Evolutionary conservation across 441 rosid genomes (phyloP), one percentile per base, ranked within the genome.

Genomic region (Oxalis stricta): DNA sequence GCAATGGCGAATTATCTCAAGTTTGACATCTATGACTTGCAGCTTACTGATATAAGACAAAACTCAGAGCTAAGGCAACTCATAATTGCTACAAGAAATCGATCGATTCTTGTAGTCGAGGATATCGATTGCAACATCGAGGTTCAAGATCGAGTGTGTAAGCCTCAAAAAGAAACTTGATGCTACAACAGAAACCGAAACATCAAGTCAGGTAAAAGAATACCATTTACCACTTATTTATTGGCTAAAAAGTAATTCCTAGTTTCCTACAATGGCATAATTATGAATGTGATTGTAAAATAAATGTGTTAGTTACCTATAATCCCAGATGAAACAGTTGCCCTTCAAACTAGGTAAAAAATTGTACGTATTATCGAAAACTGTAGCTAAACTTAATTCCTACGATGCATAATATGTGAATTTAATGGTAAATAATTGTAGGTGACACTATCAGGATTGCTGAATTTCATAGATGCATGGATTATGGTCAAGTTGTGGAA

Each of bases 401-500:
- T 24, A 24, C 4, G 28, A 3, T 24, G 28, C 4, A 3, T 24
- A 24, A 3, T 3, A 8, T 24, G 8, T 24, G 8, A 3, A 24
- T 24, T 8, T 8, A 24, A 24, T 24, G 5, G 8, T 24, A 24
- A 8, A 24, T 42, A 26, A 12, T 22, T 18, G 15, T 52, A 63
- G 60, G 22, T 66, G 32, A 69, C 71, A 6, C 39, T 63, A 14
- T 73, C 69, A 2, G 69, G 72, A 10, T 44, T 69, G 46, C 64
- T 62, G 0, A 58, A 66, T 34, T 66, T 50, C 55, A 60, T 54
- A 7, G 67, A 60, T n/a, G n/a, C n/a, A n/a, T 11, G 70, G 65
- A 3, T 28, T 60, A 15, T 61, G 68, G 71, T 56, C 69, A 16
- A 59, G 60, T 33, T 63, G 66, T 33, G 75, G 71, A 1, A 69